Conservation (phyloP, 192 early-diverging fungal species). For the Chytriomyces sp. region DNA sequence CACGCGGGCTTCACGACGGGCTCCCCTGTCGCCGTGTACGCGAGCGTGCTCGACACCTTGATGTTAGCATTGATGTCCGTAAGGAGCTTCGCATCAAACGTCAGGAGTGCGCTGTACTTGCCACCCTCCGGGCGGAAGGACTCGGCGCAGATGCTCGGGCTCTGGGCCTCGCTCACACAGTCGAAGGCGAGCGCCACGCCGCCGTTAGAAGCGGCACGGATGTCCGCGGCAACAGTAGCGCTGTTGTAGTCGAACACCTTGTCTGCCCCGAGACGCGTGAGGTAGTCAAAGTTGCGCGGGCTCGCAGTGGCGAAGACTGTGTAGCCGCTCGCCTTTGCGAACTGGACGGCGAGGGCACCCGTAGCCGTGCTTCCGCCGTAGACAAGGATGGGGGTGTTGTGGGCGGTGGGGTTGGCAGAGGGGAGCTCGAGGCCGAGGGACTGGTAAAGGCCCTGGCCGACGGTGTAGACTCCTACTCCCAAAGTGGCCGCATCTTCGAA, state of each 20-base stretch:
- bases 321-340: slow-evolving; percentile 30
- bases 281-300: slow-evolving; percentile 31
- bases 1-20: slow-evolving; percentile 21
- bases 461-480: slow-evolving; percentile 10
- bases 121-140: slow-evolving; percentile 19
- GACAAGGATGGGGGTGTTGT: slow-evolving; percentile 31
- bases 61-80: slow-evolving; percentile 12
- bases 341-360: slow-evolving; percentile 47
- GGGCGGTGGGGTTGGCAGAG: background rate
- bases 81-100: background rate
- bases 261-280: slow-evolving; percentile 29
- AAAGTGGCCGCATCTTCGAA: slow-evolving; percentile 13
- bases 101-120: slow-evolving; percentile 21
- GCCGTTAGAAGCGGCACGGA: slow-evolving; percentile 20
- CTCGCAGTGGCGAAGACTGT: slow-evolving; percentile 28
- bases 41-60: slow-evolving; percentile 18
- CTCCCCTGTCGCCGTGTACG: slow-evolving; percentile 37
- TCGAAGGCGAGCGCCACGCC: slow-evolving; percentile 26
- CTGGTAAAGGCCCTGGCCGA: slow-evolving; percentile 23
- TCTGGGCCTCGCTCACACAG: slow-evolving; percentile 15
- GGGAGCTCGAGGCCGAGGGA: slow-evolving; percentile 28
- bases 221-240: slow-evolving; percentile 3
- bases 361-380: slow-evolving; percentile 36
- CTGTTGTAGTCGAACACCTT: slow-evolving; percentile 34
- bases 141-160: slow-evolving; percentile 20